phyloP scores from a whole-genome alignment of 768 basidiomycete species.

The Pilatotrama ljubarskyi region DNA sequence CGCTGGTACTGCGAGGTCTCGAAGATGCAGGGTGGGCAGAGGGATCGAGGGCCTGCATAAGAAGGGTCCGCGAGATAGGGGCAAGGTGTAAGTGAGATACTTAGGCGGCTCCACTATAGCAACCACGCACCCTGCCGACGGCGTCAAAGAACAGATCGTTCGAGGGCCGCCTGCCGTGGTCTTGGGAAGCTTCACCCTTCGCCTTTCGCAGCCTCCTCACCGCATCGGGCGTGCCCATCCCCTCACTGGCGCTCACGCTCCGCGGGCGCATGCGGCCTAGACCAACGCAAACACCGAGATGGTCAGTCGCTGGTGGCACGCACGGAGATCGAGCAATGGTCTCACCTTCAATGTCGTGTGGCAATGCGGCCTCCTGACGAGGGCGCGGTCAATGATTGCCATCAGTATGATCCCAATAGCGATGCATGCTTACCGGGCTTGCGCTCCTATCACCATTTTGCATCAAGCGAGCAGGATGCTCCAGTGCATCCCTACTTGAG shows the following conservation, averaged over 20 bases:
- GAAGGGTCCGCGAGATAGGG: background rate
- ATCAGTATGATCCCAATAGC: background rate
- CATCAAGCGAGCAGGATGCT: conserved; percentile 8
- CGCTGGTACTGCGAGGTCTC: conserved; percentile 23
- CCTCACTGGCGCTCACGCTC: conserved; percentile 33
- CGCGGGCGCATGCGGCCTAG: conserved; percentile 29
- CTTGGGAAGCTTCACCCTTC: conserved; percentile 23
- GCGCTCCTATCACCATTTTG: background rate
- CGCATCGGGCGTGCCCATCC: conserved; percentile 24
- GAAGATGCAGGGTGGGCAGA: conserved; percentile 10
- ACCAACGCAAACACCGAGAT: conserved; percentile 17
- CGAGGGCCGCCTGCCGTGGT: conserved; percentile 35
- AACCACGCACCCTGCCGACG: conserved; percentile 29
- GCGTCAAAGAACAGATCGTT: conserved; percentile 44
- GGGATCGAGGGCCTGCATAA: conserved; percentile 8
- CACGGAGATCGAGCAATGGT: background rate
- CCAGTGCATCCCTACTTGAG: conserved; percentile 32
- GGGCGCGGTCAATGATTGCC: conserved; percentile 2
- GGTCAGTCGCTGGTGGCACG: background rate
- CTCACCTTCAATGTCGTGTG: conserved; percentile 15
- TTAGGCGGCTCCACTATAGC: conserved; percentile 1
- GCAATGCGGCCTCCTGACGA: conserved; percentile 7
- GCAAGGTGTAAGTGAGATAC: background rate
- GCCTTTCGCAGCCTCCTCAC: conserved; percentile 14
- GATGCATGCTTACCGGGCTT: conserved; percentile 8